Base-by-base conservation (phyloP, 1,284 basidiomycete species). In the Apiotrichum siamense region DNA sequence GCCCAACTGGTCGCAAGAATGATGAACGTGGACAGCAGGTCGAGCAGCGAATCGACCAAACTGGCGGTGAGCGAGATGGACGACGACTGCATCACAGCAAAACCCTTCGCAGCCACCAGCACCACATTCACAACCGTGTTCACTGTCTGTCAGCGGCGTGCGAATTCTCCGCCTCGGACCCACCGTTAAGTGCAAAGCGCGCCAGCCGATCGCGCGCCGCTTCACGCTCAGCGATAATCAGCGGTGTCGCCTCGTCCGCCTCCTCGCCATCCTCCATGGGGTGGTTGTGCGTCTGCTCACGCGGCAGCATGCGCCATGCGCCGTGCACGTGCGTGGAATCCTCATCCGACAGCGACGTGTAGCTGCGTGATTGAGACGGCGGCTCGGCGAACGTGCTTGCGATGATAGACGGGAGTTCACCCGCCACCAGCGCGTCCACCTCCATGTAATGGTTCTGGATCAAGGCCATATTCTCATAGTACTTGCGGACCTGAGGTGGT, bases 21-120 rank as follows among this genome's bases (percentile, higher is more conserved):
- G 58, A 76, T 76, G 44, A 79, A 62, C 0, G 79, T 80, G 17
- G 76, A 77, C 1, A 81, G 58, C 18, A 81, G 69, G 48, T 81
- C 80, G 54, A 81, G 74, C 0, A 75, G 77, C 18, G 76, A 77
- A 64, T 80, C 80, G 47, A 81, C 77, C 13, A 79, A 67, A 0
- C 75, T 77, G 7, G 80, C 80, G 24, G 79, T 72, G 44, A 81
- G 74, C 21, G 79, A 80, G 50, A 81, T 77, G 7, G 79, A 81
- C 37, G 76, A 74, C 24, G 79, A 79, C 33, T 78, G 75, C 21
- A 77, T 65, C 15, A 80, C 77, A 0, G 79, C 79, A 0, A 77
- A 59, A 13, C 72, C 75, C 59, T 81, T 81, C 4, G 75, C 76
- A 2, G 60, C 72, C 6, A 80, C 73, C 4, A 81, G 71, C 3